Evolutionary conservation across 257 asterid species (phyloP), one percentile per base, ranked within the genome.

Genomic region (Salvia rosmarinus): DNA sequence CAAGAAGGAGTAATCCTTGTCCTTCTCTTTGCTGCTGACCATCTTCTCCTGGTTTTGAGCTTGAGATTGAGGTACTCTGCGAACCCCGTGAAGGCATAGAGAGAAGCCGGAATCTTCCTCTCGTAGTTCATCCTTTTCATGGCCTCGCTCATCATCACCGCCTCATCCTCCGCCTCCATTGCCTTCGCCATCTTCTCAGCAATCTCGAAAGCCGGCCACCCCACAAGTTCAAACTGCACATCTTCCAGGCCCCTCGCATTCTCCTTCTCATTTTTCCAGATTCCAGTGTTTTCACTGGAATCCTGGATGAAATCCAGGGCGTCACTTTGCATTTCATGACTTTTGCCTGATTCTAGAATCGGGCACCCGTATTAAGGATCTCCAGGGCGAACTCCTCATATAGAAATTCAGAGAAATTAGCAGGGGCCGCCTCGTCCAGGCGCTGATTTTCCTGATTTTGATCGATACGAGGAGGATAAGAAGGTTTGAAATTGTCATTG

Each of bases 71-170:
- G 35, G 80, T 87, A 89, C 71, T 89, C 96, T 2, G 80, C 78
- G 16, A 89, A 79, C 35, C 96, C 96, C 64, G 82, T 86, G 67
- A 89, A 87, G 0, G 96, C 93, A 57, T 89, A 89, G 7, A 89
- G 81, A 8, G 90, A 83, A 23, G 96, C 96, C 0, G 96, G 86
- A 67, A 82, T 79, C 70, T 86, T 87, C 82, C 96, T 82, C 82
- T 89, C 96, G 49, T 85, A 89, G 57, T 70, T 83, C 88, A 88
- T 82, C 77, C 91, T 81, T 77, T 79, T 83, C 91, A 86, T 86
- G 1, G 82, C 84, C 74, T 88, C 95, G 37, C 79, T 86, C 51
- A 85, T 25, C 75, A 75, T 81, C 67, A 46, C 16, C 13, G 80
- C 70, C 62, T 74, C 85, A 5, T 67, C 76, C 34, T 78, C 82